Conservation (phyloP, 768 basidiomycete species). For the Wakefieldia striispora region DNA sequence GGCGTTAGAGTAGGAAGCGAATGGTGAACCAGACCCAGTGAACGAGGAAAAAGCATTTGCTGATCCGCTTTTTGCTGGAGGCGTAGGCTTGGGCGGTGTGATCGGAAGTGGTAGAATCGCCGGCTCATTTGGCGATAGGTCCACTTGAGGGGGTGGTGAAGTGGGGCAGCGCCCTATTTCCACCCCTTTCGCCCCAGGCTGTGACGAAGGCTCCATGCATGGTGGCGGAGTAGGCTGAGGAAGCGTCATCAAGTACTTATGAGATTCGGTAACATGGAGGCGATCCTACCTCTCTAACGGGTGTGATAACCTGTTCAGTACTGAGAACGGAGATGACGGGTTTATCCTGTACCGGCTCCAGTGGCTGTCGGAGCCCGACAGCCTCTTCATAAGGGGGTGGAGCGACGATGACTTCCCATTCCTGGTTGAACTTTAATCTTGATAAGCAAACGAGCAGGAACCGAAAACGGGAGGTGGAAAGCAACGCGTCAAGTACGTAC, state of each 20-base stretch:
- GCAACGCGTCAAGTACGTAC: slow-evolving; percentile 13
- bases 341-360: slow-evolving; percentile 12
- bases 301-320: slow-evolving; percentile 1
- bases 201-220: background rate
- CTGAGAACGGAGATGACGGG: background rate
- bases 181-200: slow-evolving; percentile 10
- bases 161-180: slow-evolving; percentile 10
- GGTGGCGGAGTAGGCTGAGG: slow-evolving; percentile 12
- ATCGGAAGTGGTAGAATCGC: slow-evolving; percentile 9
- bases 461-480: background rate
- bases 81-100: slow-evolving; percentile 12
- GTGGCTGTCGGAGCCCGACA: slow-evolving; percentile 6
- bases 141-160: slow-evolving; percentile 5
- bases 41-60: slow-evolving; percentile 41
- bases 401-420: slow-evolving; percentile 33
- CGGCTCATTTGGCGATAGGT: slow-evolving; percentile 5
- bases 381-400: slow-evolving; percentile 29
- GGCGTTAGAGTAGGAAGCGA: slow-evolving; percentile 28
- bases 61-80: slow-evolving; percentile 6
- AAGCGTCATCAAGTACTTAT: slow-evolving; percentile 11
- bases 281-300: slow-evolving; percentile 15
- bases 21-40: slow-evolving; percentile 35
- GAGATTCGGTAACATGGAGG: background rate
- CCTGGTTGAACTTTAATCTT: slow-evolving; percentile 21
- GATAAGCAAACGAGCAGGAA: slow-evolving; percentile 17